Evolutionary conservation across 371 early-diverging fungal species (phyloP), one percentile per base, ranked within the genome.

Genomic region (Paraphysoderma sedebokerense): DNA sequence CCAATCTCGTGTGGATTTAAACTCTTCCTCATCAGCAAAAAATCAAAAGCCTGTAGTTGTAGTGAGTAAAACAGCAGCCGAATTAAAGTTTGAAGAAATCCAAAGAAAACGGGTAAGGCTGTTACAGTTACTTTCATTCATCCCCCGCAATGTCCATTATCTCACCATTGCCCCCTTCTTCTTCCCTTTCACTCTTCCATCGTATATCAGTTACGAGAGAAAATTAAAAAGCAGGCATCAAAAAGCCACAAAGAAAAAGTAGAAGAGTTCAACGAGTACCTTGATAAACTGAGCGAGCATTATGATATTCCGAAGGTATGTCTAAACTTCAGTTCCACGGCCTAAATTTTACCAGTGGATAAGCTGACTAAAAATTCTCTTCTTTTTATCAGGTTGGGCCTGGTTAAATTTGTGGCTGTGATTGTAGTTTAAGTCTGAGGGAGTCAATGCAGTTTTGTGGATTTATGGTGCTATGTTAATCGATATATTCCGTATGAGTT

Each of bases 271-370:
- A 76, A 76, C 55, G 57, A 63, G 15, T 66, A 70, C 38, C 57
- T 76, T 15, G 72, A 68, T 29, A 49, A 38, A 31, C 54, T 72
- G 3, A 62, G 65, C 35, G 77, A 76, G 49, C 77, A 76, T 57
- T 56, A 76, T 57, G 77, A 76, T 49, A 69, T 75, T 55, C 76
- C 77, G 5, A 67, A 68, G 41, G 74, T 74, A 22, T 69, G 72
- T 3, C 61, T 41, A 13, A 23, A 38, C 23, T 28, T 0, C 3
- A n/a, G 2, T 2, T 5, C 6, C 6, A 0, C 37, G n/a, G n/a
- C n/a, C n/a, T n/a, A n/a, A n/a, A n/a, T n/a, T n/a, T n/a, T n/a
- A n/a, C n/a, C n/a, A n/a, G n/a, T n/a, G n/a, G n/a, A n/a, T n/a
- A n/a, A n/a, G n/a, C n/a, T n/a, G n/a, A n/a, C n/a, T n/a, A n/a